These are phyloP conservation scores for Iris macrosiphon DNA, from an alignment of 106 monocot genomes.

Conservation along the genomic window DNA sequence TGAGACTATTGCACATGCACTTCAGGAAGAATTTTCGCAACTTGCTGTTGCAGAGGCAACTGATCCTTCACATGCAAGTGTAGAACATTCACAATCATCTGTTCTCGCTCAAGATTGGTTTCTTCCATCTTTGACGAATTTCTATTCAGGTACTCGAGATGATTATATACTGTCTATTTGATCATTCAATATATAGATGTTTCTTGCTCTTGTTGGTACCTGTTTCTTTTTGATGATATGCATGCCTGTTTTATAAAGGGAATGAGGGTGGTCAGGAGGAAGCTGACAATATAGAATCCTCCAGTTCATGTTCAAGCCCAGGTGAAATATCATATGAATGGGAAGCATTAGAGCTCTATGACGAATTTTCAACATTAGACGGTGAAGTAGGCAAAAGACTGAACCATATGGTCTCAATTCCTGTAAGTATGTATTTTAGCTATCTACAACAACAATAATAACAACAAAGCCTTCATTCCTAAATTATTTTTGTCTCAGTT, in stretches of 20 bases:
- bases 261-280: constrained; percentile 35
- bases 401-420: constrained; percentile 72
- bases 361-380: constrained; percentile 62
- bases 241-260: constrained; percentile 16
- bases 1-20: constrained; percentile 44
- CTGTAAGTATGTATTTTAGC: constrained; percentile 56
- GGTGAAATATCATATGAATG: constrained; percentile 32
- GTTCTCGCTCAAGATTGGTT: constrained; percentile 72
- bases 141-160: constrained; percentile 42
- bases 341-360: constrained; percentile 42
- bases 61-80: constrained; percentile 39
- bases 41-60: constrained; percentile 59
- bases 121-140: constrained; percentile 34
- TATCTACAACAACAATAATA: too few relatives aligned
- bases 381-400: constrained; percentile 86
- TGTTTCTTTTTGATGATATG: background rate
- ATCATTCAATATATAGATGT: constrained; percentile 6
- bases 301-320: constrained; percentile 76
- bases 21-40: constrained; percentile 66
- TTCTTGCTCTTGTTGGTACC: background rate
- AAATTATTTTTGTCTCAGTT: too few relatives aligned
- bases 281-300: constrained; percentile 38
- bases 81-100: constrained; percentile 44
- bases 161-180: constrained; percentile 1
- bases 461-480: too few relatives aligned